Base-by-base conservation (phyloP, 2,329 filamentous ascomycete genomes). In the Pleomassaria siparia region DNA sequence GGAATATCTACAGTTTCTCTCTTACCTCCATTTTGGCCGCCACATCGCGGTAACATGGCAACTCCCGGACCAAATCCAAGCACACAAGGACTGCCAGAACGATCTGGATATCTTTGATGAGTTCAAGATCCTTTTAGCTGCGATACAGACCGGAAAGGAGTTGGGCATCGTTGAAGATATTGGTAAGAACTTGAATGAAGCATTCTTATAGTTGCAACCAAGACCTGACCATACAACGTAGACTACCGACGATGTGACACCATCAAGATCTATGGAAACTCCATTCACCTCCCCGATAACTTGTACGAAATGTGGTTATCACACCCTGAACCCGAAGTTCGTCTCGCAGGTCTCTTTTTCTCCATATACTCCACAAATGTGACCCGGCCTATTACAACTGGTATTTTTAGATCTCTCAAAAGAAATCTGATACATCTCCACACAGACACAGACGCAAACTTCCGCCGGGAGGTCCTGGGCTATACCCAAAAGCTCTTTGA, bases 371-470 rank as follows among this genome's bases (percentile, higher is more conserved):
- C 89, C 0, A 83, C 85, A 9, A 83, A 87, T 2, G 86, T 86
- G 1, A 90, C 88, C 2, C 84, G 83, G 43, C 87, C 90, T 1
- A 85, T 95, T 43, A 85, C 85, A 0, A 60, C 72, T 0, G 77
- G 74, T 9, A 80, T 85, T 0, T 75, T 96, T 2, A 67, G 72
- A 2, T 77, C 87, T 11, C 74, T 97, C 2, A 78, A 78, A 44
- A 76, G 74, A 26, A 83, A 89, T 49, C 72, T 97, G 3, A 78
- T 81, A 1, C 80, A 85, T 13, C 83, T 92, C 54, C 87, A 95
- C 64, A 83, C 89, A 2, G 91, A 96, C 53, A 84, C 88, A 0
- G 91, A 96, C 64, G 85, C 92, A 5, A 90, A 92, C 59, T 87
- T 91, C 55, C 84, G 94, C 47, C 87, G 91, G 48, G 89, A 95